phyloP scores from a whole-genome alignment of 192 early-diverging fungal species.

The Entophlyctis luteolus region DNA sequence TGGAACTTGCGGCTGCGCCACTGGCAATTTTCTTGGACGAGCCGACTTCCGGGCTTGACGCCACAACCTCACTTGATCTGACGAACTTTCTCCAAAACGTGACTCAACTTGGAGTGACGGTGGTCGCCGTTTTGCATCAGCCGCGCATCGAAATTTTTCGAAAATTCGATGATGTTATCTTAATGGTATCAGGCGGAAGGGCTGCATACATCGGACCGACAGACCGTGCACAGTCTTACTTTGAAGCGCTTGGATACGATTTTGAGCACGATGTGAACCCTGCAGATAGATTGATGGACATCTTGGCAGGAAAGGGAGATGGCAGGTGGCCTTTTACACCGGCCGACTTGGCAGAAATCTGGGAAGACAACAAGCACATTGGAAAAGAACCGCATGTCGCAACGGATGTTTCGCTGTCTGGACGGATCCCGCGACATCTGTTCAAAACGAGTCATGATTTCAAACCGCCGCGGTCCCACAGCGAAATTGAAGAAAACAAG shows the following conservation, averaged over 20 bases:
- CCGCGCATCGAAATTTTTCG: slow-evolving; percentile 78
- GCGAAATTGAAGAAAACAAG: not conserved
- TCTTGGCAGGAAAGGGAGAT: slow-evolving; percentile 35
- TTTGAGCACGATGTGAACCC: slow-evolving; percentile 33
- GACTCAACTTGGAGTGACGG: slow-evolving; percentile 56
- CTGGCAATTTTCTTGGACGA: slow-evolving; percentile 83
- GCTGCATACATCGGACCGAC: slow-evolving; percentile 48
- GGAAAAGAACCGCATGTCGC: not conserved
- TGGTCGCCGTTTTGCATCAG: slow-evolving; percentile 83
- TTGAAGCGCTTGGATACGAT: slow-evolving; percentile 33
- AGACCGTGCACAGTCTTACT: slow-evolving; percentile 23
- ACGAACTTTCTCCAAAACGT: slow-evolving; percentile 70
- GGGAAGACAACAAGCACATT: not conserved
- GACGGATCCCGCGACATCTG: not conserved
- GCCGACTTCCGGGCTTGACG: slow-evolving; percentile 79
- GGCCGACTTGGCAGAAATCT: not conserved
- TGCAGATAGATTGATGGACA: slow-evolving; percentile 49
- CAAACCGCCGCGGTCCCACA: not conserved
- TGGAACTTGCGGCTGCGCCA: slow-evolving; percentile 80
- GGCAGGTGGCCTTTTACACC: not conserved
- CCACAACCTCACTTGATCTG: slow-evolving; percentile 65
- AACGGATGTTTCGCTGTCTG: not conserved
- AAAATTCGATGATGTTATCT: slow-evolving; percentile 72
- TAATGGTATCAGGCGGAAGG: slow-evolving; percentile 66
- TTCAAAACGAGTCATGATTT: not conserved